These are phyloP conservation scores for Coemansia umbellata DNA, from an alignment of 192 early-diverging fungal genomes.

Conservation along the genomic window DNA sequence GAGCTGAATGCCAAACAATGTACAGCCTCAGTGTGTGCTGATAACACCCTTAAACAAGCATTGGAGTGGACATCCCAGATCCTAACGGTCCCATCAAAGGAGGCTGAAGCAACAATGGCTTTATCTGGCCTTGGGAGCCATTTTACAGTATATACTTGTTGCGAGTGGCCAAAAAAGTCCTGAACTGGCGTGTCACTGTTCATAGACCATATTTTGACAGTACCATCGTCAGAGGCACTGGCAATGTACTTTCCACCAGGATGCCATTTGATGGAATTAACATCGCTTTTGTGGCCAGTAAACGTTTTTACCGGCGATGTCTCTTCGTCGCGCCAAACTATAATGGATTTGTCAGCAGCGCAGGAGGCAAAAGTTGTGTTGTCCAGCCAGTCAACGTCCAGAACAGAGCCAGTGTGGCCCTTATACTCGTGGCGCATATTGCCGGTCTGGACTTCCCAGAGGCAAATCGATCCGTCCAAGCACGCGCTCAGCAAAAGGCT, in stretches of 20 bases:
- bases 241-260: slow-evolving; percentile 44
- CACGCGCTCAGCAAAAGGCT: slow-evolving; percentile 69
- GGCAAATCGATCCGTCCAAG: slow-evolving; percentile 73
- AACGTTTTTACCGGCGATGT: slow-evolving; percentile 64
- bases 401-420: slow-evolving; percentile 50
- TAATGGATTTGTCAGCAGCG: slow-evolving; percentile 75
- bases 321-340: slow-evolving; percentile 72
- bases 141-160: slow-evolving; percentile 73
- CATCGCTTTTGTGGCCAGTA: slow-evolving; percentile 68
- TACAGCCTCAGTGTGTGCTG: slow-evolving; percentile 67
- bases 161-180: slow-evolving; percentile 57
- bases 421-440: slow-evolving; percentile 48
- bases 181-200: slow-evolving; percentile 17
- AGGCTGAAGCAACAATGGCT: slow-evolving; percentile 66
- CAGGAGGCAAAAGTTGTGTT: slow-evolving; percentile 87
- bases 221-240: slow-evolving; percentile 46
- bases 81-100: slow-evolving; percentile 77
- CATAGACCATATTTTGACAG: slow-evolving; percentile 44
- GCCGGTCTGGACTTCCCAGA: slow-evolving; percentile 82
- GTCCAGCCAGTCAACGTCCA: slow-evolving; percentile 94
- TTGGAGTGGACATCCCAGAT: slow-evolving; percentile 80
- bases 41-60: slow-evolving; percentile 62
- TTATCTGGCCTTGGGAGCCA: slow-evolving; percentile 71
- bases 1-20: slow-evolving; percentile 74
- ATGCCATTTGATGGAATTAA: slow-evolving; percentile 49